Base-by-base conservation (phyloP, 176 grass and related monocot genomes). In the Dendrocalamus sinicus region DNA sequence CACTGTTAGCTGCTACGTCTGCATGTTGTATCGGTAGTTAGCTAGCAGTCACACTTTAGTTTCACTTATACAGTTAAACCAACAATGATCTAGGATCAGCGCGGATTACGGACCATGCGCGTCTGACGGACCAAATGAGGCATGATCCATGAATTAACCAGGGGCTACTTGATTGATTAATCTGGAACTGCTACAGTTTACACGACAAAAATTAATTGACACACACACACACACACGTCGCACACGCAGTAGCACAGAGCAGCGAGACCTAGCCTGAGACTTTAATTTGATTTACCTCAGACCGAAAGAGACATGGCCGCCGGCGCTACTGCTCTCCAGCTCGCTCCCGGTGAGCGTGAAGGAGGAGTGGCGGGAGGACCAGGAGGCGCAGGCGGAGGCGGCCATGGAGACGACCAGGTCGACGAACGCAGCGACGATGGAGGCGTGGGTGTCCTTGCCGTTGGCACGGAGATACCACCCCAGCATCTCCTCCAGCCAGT, bases 401-500 rank as follows among this genome's bases (percentile, higher is more conserved):
- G 43, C 72, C 75, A 13, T 81, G 62, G 85, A 87, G 22, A 90
- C 71, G 69, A 89, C 84, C 44, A 97, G 72, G 85, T 97, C 92
- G 20, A 97, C 82, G 84, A 97, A 97, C 12, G 94, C 89, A 44
- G 82, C 86, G 14, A 94, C 51, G 73, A 97, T 97, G 82, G 84
- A 52, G 8, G 82, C 80, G 89, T 94, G 94, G 0, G 89, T 89
- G 67, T 77, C 74, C 78, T 84, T 83, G 62, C 88, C 83, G 53
- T 97, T 97, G 57, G 88, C 80, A 24, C 84, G 84, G 30, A 97
- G 76, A 55, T 92, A 97, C 94, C 92, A 97, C 12, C 82, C 89
- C 55, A 97, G 89, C 94, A 97, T 94, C 53, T 57, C 77, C 86
- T 97, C 94, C 32, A 97, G 92, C 89, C 89, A 97, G 57, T 87